phyloP scores from a whole-genome alignment of 192 early-diverging fungal species.

The Rhizoclosmatium globosum region DNA sequence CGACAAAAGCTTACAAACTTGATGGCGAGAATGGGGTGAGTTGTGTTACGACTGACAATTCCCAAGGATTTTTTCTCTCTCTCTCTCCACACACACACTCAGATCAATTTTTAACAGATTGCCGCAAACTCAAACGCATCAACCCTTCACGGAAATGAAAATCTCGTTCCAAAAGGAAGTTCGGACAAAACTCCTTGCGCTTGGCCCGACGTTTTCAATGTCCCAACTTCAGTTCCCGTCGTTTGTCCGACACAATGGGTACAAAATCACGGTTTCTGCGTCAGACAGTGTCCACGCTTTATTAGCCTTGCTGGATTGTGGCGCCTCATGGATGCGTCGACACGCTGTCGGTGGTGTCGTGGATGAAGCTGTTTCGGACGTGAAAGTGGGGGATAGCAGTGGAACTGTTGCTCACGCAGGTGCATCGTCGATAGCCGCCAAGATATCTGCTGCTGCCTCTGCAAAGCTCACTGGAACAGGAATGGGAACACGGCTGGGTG shows the following conservation, averaged over 20 bases:
- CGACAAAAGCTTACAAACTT: slow-evolving; percentile 80
- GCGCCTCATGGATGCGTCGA: slow-evolving; percentile 53
- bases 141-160: slow-evolving; percentile 79
- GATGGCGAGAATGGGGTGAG: slow-evolving; percentile 89
- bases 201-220: slow-evolving; percentile 81
- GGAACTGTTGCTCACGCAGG: slow-evolving; percentile 8
- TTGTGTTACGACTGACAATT: not conserved
- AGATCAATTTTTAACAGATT: slow-evolving; percentile 56
- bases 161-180: slow-evolving; percentile 63
- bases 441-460: not conserved
- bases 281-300: slow-evolving; percentile 85
- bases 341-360: slow-evolving; percentile 42
- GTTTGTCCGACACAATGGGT: slow-evolving; percentile 81
- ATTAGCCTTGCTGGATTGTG: slow-evolving; percentile 74
- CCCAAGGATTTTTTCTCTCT: not conserved
- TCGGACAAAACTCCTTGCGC: slow-evolving; percentile 63
- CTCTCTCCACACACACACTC: not conserved
- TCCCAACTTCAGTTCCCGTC: slow-evolving; percentile 78
- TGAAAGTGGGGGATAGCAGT: slow-evolving; percentile 20
- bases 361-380: slow-evolving; percentile 20
- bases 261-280: slow-evolving; percentile 69
- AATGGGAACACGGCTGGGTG: slow-evolving; percentile 53
- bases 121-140: slow-evolving; percentile 78
- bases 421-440: not conserved
- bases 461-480: slow-evolving; percentile 47